Evolutionary conservation across 805 yeast species (phyloP), one percentile per base, ranked within the genome.

Genomic region (Kuraishia cidri): DNA sequence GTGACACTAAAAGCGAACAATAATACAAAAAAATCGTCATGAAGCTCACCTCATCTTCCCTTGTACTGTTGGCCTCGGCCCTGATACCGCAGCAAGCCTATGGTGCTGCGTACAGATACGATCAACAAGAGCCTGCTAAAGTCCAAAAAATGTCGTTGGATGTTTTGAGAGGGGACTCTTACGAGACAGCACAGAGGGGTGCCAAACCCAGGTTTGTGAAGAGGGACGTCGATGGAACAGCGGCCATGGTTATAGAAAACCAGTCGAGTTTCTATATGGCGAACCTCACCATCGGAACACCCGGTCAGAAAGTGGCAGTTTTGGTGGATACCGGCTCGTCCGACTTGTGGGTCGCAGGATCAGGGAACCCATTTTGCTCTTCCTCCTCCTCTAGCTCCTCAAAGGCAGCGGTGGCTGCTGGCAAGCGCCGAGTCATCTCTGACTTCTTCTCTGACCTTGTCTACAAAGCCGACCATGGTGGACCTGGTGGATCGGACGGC

Each of bases 311-410:
- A n/a, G 59, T 79, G 5, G 60, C 60, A 7, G 73, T 79, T 7
- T 50, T 77, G 24, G 48, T 81, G n/a, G 92, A 81, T 46, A 81
- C 88, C 1, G 92, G 90, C 3, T 79, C 87, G 0, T 68, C 83
- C 0, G 90, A 81, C 49, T 54, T 82, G 15, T 79, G 85, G 84
- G 72, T 79, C 15, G 62, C 70, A 37, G 59, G 64, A 18, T 48
- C 66, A 2, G 44, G 55, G 26, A 75, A 73, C 44, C 67, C 78
- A 2, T 66, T 60, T 36, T 69, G 76, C 44, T 29, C 45, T 5
- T 8, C 22, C 4, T 26, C 44, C 0, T 27, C 27, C 14, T 17
- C 19, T 5, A 14, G 20, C 12, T 13, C 20, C 4, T 17, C 12
- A 6, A 27, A 27, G 21, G 19, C 6, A n/a, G n/a, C 21, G 10